These are phyloP conservation scores for Dothistroma pini DNA, from an alignment of 2,329 filamentous ascomycete genomes.

Conservation along the genomic window DNA sequence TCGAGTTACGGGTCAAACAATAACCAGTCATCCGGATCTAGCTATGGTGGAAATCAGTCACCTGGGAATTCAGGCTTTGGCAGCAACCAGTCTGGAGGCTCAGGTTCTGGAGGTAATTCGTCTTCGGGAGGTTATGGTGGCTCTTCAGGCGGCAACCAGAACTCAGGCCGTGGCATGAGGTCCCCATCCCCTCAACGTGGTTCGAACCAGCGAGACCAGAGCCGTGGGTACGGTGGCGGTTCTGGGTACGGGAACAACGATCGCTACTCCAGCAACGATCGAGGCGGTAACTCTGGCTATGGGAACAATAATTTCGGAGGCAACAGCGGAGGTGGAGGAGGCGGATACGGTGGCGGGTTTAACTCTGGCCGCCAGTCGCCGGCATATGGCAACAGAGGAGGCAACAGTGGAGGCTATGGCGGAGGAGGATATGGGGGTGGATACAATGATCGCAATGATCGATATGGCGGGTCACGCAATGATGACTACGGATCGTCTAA, in stretches of 20 bases:
- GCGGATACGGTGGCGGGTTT: background rate
- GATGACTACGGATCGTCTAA: conserved; percentile 5
- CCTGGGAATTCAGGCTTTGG: background rate
- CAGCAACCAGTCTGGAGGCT: background rate
- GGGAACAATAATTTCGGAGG: too few species aligned
- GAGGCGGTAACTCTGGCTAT: background rate
- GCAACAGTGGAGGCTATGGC: background rate
- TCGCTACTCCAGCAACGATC: background rate
- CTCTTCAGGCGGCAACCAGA: background rate
- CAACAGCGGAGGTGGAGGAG: background rate
- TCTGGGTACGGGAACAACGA: background rate
- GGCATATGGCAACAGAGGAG: background rate
- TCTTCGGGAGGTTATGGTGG: background rate
- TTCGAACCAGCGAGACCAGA: conserved; percentile 1
- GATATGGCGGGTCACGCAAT: background rate
- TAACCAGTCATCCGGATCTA: background rate
- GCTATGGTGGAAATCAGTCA: background rate
- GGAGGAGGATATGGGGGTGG: background rate
- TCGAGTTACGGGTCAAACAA: background rate
- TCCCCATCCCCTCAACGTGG: background rate
- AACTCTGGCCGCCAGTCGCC: background rate
- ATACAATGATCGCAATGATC: background rate
- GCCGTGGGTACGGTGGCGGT: background rate
- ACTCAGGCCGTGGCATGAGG: background rate
- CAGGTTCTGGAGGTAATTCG: background rate